These are phyloP conservation scores for Russula abietina DNA, from an alignment of 768 basidiomycete species.

Conservation along the genomic window DNA sequence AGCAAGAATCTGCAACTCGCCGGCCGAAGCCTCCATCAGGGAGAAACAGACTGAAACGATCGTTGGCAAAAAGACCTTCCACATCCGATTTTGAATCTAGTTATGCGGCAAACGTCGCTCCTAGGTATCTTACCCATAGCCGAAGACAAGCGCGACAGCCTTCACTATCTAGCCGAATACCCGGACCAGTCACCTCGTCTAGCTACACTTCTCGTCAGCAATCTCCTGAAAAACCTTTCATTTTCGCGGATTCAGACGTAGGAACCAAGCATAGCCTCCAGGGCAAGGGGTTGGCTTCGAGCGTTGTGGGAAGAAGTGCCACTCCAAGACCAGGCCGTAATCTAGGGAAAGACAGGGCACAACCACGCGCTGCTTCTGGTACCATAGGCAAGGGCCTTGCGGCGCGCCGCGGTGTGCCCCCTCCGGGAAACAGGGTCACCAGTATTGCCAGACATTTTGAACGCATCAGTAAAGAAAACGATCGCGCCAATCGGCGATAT, in stretches of 20 bases:
- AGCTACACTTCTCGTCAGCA: slow-evolving; percentile 53
- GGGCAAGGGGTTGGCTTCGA: slow-evolving; percentile 31
- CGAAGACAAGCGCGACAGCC: slow-evolving; percentile 39
- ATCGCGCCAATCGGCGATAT: slow-evolving; percentile 71
- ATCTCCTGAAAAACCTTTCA: slow-evolving; percentile 65
- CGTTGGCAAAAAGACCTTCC: slow-evolving; percentile 49
- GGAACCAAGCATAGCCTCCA: slow-evolving; percentile 32
- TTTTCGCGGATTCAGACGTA: slow-evolving; percentile 27
- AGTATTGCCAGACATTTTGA: slow-evolving; percentile 91
- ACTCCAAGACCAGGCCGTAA: slow-evolving; percentile 33
- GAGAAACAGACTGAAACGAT: slow-evolving; percentile 48
- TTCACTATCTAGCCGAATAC: slow-evolving; percentile 40
- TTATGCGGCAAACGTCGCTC: slow-evolving; percentile 89
- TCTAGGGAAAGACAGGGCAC: slow-evolving; percentile 34
- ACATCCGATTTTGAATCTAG: slow-evolving; percentile 86
- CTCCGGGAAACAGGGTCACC: slow-evolving; percentile 65
- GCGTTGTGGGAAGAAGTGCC: slow-evolving; percentile 34
- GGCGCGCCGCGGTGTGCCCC: slow-evolving; percentile 47
- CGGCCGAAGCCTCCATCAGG: slow-evolving; percentile 34
- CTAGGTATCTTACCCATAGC: slow-evolving; percentile 56
- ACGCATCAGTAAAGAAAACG: slow-evolving; percentile 66
- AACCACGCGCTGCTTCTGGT: slow-evolving; percentile 41
- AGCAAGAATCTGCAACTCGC: slow-evolving; percentile 53
- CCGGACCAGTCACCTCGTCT: slow-evolving; percentile 48
- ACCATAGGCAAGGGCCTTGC: slow-evolving; percentile 42